These are phyloP conservation scores for Penicillium sp. DNA, from an alignment of 2,329 filamentous ascomycete genomes.

Conservation along the genomic window DNA sequence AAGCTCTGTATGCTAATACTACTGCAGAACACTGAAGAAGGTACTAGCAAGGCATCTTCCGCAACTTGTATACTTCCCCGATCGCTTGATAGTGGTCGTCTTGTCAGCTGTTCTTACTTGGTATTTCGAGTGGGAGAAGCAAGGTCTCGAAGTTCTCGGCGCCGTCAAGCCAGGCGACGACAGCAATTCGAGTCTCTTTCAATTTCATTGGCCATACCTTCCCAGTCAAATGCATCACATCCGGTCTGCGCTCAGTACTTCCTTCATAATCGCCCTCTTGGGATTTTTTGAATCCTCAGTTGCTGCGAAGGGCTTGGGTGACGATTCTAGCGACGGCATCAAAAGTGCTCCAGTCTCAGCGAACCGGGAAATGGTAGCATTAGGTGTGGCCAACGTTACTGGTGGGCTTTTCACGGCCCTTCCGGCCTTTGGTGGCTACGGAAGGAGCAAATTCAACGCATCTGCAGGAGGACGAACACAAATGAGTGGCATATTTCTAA, in stretches of 20 bases:
- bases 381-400: constrained; percentile 86
- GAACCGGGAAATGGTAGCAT: constrained; percentile 87
- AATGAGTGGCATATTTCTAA: constrained; percentile 87
- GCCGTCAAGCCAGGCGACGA: constrained; percentile 75
- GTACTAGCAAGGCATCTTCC: constrained; percentile 74
- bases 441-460: constrained; percentile 90
- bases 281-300: constrained; percentile 99
- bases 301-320: constrained; percentile 82
- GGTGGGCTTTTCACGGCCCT: constrained; percentile 89
- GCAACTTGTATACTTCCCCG: constrained; percentile 80
- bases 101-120: constrained; percentile 77
- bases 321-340: constrained; percentile 60
- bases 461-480: constrained; percentile 88
- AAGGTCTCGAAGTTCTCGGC: constrained; percentile 80
- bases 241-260: constrained; percentile 80
- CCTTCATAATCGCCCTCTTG: constrained; percentile 87
- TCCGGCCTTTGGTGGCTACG: constrained; percentile 93
- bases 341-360: constrained; percentile 78
- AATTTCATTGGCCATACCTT: constrained; percentile 82
- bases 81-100: constrained; percentile 86
- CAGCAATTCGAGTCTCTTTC: constrained; percentile 65
- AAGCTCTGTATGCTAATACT: constrained; percentile 15
- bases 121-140: constrained; percentile 69
- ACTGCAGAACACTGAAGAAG: constrained; percentile 69
- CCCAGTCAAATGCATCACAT: constrained; percentile 74